Base-by-base conservation (phyloP, 2,329 filamentous ascomycete species). In the Colletotrichum eremochloae region DNA sequence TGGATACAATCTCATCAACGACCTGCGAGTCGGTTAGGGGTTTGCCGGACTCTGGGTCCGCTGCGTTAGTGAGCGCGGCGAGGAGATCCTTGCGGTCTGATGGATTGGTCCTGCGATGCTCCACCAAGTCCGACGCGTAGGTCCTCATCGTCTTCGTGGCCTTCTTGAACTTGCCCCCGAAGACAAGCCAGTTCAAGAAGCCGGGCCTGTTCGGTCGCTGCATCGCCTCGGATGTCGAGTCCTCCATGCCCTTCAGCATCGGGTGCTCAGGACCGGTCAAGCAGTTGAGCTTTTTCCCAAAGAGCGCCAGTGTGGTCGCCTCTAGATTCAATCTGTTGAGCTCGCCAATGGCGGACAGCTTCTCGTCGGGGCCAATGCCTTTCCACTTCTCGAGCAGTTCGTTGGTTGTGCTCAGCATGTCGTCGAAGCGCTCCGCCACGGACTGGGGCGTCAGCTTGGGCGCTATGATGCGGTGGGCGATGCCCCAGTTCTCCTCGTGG, bases 1-100 rank as follows among this genome's bases (percentile, higher is more conserved):
- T 92, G 2, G 88, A 87, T 65, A 93, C 88, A 75, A 94, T 90
- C 78, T 94, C 91, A 79, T 93, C 90, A 60, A 92, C 85, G 61
- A 93, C 86, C 71, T 89, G 88, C 12, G 87, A 86, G 5, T 92
- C 87, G 5, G 82, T 86, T 74, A 94, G 83, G 2, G 81, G 81
- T 71, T 86, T 83, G 38, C 89, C 89, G 0, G 91, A 92, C 76
- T 91, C 85, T 0, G 89, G 87, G 74, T 94, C 92, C 52, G 84
- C 86, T 15, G 83, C 86, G 67, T 86, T 85, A 71, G 93, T 78
- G 78, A 94, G 83, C 3, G 87, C 86, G 63, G 90, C 84, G 11
- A 93, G 84, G 38, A 93, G 75, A 75, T 93, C 91, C 58, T 87
- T 85, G n/a, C 87, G 86, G 15, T 87, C 84, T 0, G 84, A 84